Evolutionary conservation across 176 grass and related monocot genomes (phyloP), one percentile per base, ranked within the genome.

Genomic region (Zoysia pacifica): DNA sequence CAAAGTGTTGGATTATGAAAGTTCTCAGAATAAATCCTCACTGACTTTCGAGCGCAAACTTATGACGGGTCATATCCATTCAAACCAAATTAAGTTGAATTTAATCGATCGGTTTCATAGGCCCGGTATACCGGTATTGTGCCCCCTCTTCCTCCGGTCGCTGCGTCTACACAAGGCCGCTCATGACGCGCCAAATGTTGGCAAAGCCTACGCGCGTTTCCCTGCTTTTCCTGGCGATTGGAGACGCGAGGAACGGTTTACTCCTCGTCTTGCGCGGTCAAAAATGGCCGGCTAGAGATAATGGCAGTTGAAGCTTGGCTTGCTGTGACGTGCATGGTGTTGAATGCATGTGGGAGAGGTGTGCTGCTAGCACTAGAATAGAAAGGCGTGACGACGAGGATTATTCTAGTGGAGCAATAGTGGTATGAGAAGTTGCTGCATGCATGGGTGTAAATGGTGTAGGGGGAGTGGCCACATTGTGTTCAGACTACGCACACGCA

Each of bases 381-480:
- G 59, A 38, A 39, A 64, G 5, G 45, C 5, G 59, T 44, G 65
- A 82, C 59, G 11, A 65, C 55, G 56, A 46, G 58, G 72, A 35
- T 82, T 87, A 77, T 82, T 87, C 79, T 77, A 78, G 35, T 59
- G 42, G 74, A 59, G 39, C 9, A 15, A 28, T 28, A 28, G 28
- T 28, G 28, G 28, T 87, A n/a, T 37, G 43, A 44, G 67, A 54
- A 79, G 69, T 74, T 74, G 76, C 79, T 75, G 81, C 63, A 38
- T 75, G 81, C 63, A 38, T 9, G 63, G 62, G 51, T 79, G 76
- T 88, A 84, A 88, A 88, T 69, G 63, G 48, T 48, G 79, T 7
- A 6, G 28, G 2, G 49, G 7, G n/a, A 28, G 28, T 28, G 28
- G 28, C 28, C 28, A 28, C 28, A 28, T 28, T 28, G 28, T 28